These are phyloP conservation scores for Cercophora samala DNA, from an alignment of 495 filamentous ascomycete species.

Conservation along the genomic window DNA sequence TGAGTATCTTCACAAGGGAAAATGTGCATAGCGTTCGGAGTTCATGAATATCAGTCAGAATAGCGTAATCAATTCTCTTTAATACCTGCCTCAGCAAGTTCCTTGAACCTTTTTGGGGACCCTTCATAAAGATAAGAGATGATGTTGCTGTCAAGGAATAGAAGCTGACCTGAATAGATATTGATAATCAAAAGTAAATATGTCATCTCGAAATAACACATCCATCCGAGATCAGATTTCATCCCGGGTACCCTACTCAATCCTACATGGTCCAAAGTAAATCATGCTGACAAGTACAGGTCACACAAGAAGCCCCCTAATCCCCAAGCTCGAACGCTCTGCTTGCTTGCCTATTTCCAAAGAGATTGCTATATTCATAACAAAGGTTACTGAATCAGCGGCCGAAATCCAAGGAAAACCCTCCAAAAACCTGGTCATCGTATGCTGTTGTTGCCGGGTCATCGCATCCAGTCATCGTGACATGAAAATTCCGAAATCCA, in stretches of 20 bases:
- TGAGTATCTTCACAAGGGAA: background rate
- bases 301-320: too few relatives aligned
- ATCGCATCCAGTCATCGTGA: background rate
- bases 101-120: too few relatives aligned
- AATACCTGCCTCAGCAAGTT: background rate
- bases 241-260: background rate
- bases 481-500: slow-evolving; percentile 10
- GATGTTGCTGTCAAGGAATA: too few relatives aligned
- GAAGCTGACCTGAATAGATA: background rate
- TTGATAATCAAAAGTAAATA: background rate
- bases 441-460: background rate
- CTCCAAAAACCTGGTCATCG: background rate
- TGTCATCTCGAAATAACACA: background rate
- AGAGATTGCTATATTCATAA: background rate
- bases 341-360: background rate
- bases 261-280: background rate
- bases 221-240: background rate
- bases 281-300: too few relatives aligned
- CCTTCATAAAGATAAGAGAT: too few relatives aligned
- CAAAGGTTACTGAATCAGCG: background rate
- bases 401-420: background rate
- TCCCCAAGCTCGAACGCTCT: too few relatives aligned
- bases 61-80: background rate
- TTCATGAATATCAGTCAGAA: background rate
- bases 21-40: background rate